Base-by-base conservation (phyloP, 371 early-diverging fungal species). In the Circinella minor region DNA sequence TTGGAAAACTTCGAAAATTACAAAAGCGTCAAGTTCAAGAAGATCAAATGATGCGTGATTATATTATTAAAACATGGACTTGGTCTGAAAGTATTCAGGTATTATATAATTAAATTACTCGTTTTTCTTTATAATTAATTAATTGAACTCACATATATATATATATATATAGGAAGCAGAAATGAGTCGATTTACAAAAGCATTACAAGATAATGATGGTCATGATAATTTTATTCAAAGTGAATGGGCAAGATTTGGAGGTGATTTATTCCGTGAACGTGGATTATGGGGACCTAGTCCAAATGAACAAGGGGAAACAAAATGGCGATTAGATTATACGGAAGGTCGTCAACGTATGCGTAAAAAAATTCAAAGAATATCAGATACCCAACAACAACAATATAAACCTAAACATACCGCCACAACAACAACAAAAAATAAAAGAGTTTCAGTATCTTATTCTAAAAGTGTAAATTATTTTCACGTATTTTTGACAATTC, bases 241-340 rank as follows among this genome's bases (percentile, higher is more conserved):
- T 57, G 91, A 93, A 67, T 93, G 93, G 93, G 76, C 81, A 36
- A 84, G 84, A 34, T 70, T 89, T 8, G 78, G 87, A 9, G 76
- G 71, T 1, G 86, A 85, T 64, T 81, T 84, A 15, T 74, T 82
- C 20, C 72, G 89, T 7, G 92, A 92, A 65, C 84, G 90, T 14
- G 88, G 90, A 1, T 72, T 93, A 27, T 91, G 92, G 91, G 90
- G 89, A 0, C 75, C 75, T 55, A 73, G 77, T 47, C 63, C 69
- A 8, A 7, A 57, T 18, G 65, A 65, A 1, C 74, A 82, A 4
- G 46, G 27, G 14, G 67, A 73, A 43, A 62, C 78, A 0, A 86
- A 85, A 64, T 92, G 93, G 93, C 82, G 89, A 66, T 74, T 93
- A 11, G 93, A 93, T 74, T 89, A 91, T 63, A 92, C 91, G 7